Base-by-base conservation (phyloP, 2,329 filamentous ascomycete species). In the Ophiostoma novo-ulmi region DNA sequence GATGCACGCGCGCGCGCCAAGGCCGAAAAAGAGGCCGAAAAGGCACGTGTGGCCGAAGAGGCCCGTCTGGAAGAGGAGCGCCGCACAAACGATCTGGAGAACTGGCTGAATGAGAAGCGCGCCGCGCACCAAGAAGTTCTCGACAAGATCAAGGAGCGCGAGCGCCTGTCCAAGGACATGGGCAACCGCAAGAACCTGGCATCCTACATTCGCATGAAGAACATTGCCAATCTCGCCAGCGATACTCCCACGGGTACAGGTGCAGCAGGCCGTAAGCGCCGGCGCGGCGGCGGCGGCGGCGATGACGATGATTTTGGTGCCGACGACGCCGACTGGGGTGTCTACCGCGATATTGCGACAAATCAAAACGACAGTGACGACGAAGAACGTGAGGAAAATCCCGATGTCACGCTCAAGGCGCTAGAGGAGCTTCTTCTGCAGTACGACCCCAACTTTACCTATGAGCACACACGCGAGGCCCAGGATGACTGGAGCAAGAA, bases 201-300 rank as follows among this genome's bases (percentile, higher is more conserved):
- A 10, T 95, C 91, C 71, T 94, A 98, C 80, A 96, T 97, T 81
- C 91, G 95, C 73, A 99, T 99, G 95, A 98, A 98, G 82, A 94
- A 90, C 68, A 93, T 99, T 71, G 95, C 95, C 72, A 97, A 97
- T 77, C 89, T 99, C 1, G 95, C 95, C 3, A 94, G 94, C 0
- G 95, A 99, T 79, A 89, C 88, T 6, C 93, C 94, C 0, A 83
- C 85, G 69, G 68, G 36, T 22, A 7, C 66, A 3, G 58, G 65
- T 2, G 69, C 38, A 14, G 31, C 39, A 81, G 84, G 84, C 2
- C 67, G 73, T 71, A 66, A 76, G 75, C 31, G 74, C 71, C 74
- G 71, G 66, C 85, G 93, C 36, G 94, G 98, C 77, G 95, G 98
- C 8, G 73, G 71, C 7, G 71, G 93, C 8, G 92, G 90, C 4